Base-by-base conservation (phyloP, 495 filamentous ascomycete species). In the Aspergillus hancockii region DNA sequence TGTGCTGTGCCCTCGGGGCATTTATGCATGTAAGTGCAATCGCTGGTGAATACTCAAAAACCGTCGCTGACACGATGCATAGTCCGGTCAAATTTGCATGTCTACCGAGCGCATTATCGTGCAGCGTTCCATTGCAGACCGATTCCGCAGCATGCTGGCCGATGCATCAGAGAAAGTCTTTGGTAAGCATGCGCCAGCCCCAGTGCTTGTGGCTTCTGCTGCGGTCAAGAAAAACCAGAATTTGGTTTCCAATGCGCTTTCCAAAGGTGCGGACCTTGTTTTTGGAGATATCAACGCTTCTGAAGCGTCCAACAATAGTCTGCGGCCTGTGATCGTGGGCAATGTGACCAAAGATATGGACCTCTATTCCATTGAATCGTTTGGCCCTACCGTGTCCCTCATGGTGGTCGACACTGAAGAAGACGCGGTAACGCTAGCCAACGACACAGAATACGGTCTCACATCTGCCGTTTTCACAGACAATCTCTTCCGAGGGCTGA, bases 1-100 rank as follows among this genome's bases (percentile, higher is more conserved):
- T 74, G 36, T 71, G 73, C 54, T 82, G 79, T 55, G 76, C 80
- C 1, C 34, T 81, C 28, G 80, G 84, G 32, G 73, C 83, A 0
- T 85, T 84, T 59, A 63, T 85, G 66, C 79, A 86, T 49, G 75
- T 79, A 70, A 58, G 73, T 74, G 13, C 8, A 36, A 13, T 7
- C 9, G 4, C 22, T 31, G 19, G 8, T 10, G 14, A 18, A 6
- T 19, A 40, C 52, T 8, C 21, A 9, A n/a, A 14, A 28, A 28
- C 13, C 0, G 43, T 51, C 31, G 32, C 57, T 67, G 41, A 67
- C 52, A 6, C 3, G 22, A 19, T 57, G 41, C 46, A 28, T 61
- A 85, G 75, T 75, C 83, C 22, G 93, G 93, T 1, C 93, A 97
- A 78, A 85, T 95, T 51, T 97, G 93, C 78, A 94, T 97, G 93